These are phyloP conservation scores for Schwanniomyces vanrijiae DNA, from an alignment of 805 yeast genomes.

Conservation along the genomic window DNA sequence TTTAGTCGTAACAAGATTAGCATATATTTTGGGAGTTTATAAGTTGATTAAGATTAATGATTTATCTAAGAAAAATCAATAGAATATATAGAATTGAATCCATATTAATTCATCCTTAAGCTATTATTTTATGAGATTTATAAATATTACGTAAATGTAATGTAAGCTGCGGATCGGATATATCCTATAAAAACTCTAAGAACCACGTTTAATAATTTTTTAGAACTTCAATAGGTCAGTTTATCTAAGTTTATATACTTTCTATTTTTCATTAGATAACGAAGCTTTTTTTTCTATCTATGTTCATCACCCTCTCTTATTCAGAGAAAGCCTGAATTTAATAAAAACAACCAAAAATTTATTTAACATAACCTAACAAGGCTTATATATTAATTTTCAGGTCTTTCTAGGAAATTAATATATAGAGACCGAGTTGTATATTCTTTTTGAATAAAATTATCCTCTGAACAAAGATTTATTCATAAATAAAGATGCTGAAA, in stretches of 20 bases:
- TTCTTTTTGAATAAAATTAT: no score
- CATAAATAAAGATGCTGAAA: not conserved
- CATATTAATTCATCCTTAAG: not conserved
- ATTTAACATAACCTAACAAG: not conserved
- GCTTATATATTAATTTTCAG: not conserved
- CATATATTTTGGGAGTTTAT: slow-evolving; percentile 84
- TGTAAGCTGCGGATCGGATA: not conserved
- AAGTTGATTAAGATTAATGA: slow-evolving; percentile 26
- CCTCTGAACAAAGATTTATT: not conserved
- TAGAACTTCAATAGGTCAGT: no score
- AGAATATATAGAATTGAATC: not conserved
- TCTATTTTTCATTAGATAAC: no score
- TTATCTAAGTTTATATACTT: no score
- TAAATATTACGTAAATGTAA: not conserved
- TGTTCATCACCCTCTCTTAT: no score
- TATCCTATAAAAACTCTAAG: no score
- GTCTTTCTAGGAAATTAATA: no score
- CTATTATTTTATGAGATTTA: not conserved
- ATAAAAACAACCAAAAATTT: not conserved
- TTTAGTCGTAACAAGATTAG: slow-evolving; percentile 84
- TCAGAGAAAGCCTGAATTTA: no score
- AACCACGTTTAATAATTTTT: not conserved
- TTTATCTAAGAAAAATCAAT: slow-evolving; percentile 5
- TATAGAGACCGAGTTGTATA: no score
- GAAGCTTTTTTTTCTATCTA: no score